These are phyloP conservation scores for Coniochaeta prunicola DNA, from an alignment of 2,329 filamentous ascomycete species.

Conservation along the genomic window DNA sequence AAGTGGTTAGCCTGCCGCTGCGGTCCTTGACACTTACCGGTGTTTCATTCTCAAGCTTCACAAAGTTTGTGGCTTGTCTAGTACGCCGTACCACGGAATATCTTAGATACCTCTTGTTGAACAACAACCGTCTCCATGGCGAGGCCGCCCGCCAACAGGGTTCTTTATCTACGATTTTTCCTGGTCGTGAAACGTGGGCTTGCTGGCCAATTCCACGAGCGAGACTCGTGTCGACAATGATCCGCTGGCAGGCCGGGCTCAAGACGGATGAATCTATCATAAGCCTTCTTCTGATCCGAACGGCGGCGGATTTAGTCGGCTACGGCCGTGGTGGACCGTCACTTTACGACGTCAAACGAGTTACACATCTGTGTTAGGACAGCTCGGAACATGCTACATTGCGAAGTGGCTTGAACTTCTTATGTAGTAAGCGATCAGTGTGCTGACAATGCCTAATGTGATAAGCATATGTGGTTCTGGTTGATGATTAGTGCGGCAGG, in stretches of 20 bases:
- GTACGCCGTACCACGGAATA: neutral
- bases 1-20: constrained; percentile 10
- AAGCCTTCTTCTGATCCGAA: neutral
- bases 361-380: neutral
- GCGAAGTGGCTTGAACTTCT: neutral
- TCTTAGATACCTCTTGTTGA: neutral
- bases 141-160: neutral
- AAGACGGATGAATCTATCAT: neutral
- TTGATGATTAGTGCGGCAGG: neutral
- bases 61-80: constrained; percentile 1
- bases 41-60: neutral
- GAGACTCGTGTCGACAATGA: neutral
- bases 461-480: neutral
- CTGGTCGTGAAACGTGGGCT: neutral
- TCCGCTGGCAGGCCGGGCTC: neutral
- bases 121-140: neutral
- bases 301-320: neutral
- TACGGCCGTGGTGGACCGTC: neutral
- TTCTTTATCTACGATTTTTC: neutral
- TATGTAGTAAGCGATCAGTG: too few species aligned
- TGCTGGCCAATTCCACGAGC: neutral
- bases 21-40: constrained; percentile 3
- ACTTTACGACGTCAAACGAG: neutral
- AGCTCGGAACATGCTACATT: neutral
- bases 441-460: too few species aligned